These are phyloP conservation scores for Amanita thiersii DNA, from an alignment of 768 basidiomycete species.

Conservation along the genomic window DNA sequence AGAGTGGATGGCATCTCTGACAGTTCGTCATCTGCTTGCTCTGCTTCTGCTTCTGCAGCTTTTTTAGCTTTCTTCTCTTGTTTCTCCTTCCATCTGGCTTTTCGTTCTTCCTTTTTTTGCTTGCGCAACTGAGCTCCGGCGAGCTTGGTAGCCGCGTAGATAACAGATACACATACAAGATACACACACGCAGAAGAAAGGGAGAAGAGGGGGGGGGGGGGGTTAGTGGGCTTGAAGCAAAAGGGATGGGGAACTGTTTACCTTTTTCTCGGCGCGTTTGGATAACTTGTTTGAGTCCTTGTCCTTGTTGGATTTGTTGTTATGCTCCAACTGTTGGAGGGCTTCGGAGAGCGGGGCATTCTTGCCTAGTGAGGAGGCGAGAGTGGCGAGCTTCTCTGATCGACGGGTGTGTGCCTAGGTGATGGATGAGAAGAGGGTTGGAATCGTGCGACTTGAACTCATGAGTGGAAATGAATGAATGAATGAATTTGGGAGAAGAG, in stretches of 20 bases:
- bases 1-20: too few species aligned
- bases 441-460: too few species aligned
- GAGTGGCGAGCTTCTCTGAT: constrained; percentile 37
- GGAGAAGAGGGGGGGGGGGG: constrained; percentile 2
- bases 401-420: constrained; percentile 59
- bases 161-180: not conserved
- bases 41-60: constrained; percentile 10
- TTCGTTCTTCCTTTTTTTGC: constrained; percentile 41
- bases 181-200: not conserved
- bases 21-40: constrained; percentile 10
- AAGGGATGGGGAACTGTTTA: constrained; percentile 15
- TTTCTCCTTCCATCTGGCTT: constrained; percentile 35
- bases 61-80: constrained; percentile 25
- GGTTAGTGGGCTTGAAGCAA: not conserved
- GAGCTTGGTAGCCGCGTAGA: constrained; percentile 40
- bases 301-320: constrained; percentile 15
- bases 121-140: too few species aligned
- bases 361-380: constrained; percentile 19
- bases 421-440: too few species aligned
- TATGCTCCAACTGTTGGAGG: constrained; percentile 15
- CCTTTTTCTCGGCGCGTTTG: constrained; percentile 59
- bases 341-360: constrained; percentile 1
- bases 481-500: too few species aligned
- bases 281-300: constrained; percentile 35
- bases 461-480: too few species aligned